phyloP scores from a whole-genome alignment of 2,329 filamentous ascomycete species.

The Monosporascus sp. region DNA sequence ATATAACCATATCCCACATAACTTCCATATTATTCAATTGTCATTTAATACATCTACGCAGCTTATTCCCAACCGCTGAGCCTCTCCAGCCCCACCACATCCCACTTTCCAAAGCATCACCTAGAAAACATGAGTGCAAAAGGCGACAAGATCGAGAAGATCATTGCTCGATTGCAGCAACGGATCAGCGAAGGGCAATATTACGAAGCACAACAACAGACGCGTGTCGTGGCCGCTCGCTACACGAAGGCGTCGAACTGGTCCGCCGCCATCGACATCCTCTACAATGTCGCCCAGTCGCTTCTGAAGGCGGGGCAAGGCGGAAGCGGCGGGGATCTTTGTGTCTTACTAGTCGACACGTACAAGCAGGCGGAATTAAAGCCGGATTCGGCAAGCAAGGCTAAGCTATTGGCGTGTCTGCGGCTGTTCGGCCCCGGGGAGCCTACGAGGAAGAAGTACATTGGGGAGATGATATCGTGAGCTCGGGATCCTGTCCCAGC shows the following conservation, averaged over 20 bases:
- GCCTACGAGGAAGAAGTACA: slow-evolving; percentile 88
- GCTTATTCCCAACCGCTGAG: background rate
- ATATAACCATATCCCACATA: too few relatives aligned
- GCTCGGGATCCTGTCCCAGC: slow-evolving; percentile 18
- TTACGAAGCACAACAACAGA: slow-evolving; percentile 98
- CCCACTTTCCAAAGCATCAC: background rate
- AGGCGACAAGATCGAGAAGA: slow-evolving; percentile 47
- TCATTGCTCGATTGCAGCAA: slow-evolving; percentile 65
- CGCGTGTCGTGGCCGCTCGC: slow-evolving; percentile 87
- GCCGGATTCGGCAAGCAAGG: slow-evolving; percentile 69
- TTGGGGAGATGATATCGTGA: slow-evolving; percentile 74
- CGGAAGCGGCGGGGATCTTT: slow-evolving; percentile 85
- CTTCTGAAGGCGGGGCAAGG: slow-evolving; percentile 90
- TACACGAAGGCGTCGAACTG: slow-evolving; percentile 88
- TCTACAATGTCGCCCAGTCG: slow-evolving; percentile 76
- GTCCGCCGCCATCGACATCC: slow-evolving; percentile 77
- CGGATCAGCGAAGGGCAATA: slow-evolving; percentile 88
- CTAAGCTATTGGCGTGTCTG: slow-evolving; percentile 70
- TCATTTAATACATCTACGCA: too few relatives aligned
- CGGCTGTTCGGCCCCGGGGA: slow-evolving; percentile 76
- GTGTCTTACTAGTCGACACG: slow-evolving; percentile 81
- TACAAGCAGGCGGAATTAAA: slow-evolving; percentile 81
- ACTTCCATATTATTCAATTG: too few relatives aligned
- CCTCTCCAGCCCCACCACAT: background rate
- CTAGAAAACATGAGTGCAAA: slow-evolving; percentile 24